Percentiles rank a stretch among this genome's conserved stretches.
phyloP scores from a whole-genome alignment of 106 monocot species.

The Dactylorhiza incarnata region DNA sequence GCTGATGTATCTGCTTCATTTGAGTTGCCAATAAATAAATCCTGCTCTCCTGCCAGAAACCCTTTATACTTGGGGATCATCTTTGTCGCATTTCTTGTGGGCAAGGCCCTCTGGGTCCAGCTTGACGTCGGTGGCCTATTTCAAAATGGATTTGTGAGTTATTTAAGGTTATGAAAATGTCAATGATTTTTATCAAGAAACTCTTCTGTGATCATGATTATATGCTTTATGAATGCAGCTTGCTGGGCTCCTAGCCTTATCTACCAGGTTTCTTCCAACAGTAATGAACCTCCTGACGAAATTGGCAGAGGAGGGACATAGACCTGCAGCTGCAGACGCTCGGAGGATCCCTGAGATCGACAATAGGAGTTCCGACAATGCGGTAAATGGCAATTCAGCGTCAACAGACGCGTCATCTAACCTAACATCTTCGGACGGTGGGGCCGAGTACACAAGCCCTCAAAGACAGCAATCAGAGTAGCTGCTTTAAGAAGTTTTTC shows the following conservation, averaged over 20 bases:
- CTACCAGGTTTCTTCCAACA: constrained; percentile 83
- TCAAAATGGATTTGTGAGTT: constrained; percentile 80
- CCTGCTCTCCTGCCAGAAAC: constrained; percentile 37
- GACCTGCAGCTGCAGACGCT: constrained; percentile 25
- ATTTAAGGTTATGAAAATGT: background rate
- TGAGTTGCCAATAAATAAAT: background rate
- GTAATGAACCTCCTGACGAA: constrained; percentile 81
- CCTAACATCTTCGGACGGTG: constrained; percentile 56
- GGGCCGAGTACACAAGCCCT: constrained; percentile 52
- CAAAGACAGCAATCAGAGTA: constrained; percentile 16
- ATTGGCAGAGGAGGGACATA: constrained; percentile 80
- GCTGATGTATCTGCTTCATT: background rate
- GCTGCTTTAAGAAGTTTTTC: background rate
- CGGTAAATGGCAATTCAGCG: constrained; percentile 17
- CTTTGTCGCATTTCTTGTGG: constrained; percentile 72
- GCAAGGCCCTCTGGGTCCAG: constrained; percentile 97
- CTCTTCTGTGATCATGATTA: background rate
- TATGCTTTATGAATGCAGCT: constrained; percentile 38
- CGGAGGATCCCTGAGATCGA: constrained; percentile 35
- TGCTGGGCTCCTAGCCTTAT: constrained; percentile 67
- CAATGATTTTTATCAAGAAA: background rate
- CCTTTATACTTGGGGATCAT: constrained; percentile 74
- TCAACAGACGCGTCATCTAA: constrained; percentile 59
- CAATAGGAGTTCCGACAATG: constrained; percentile 27
- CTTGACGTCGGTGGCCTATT: constrained; percentile 78